Base-by-base conservation (phyloP, 495 filamentous ascomycete genomes). In the Podospora comata region DNA sequence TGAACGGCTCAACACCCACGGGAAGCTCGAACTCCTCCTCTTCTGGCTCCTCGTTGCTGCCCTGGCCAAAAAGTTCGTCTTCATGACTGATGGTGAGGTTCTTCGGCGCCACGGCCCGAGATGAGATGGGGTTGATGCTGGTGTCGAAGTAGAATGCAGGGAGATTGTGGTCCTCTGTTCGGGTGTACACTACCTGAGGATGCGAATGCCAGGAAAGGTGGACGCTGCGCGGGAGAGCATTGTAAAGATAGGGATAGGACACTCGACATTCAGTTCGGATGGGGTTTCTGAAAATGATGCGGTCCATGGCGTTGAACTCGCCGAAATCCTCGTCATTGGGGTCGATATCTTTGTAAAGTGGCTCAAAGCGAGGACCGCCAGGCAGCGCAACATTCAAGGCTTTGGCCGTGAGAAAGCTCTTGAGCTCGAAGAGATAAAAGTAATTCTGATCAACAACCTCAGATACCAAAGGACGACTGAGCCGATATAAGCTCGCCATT, bases 281-380 rank as follows among this genome's bases (percentile, higher is more conserved):
- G 3, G 96, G 96, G 53, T 91, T 88, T 62, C 96, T 90, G 85
- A 99, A 99, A 72, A 99, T 99, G 79, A 99, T 99, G 68, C 96
- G 92, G 76, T 98, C 94, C 75, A 99, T 99, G 59, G 94, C 96
- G 73, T 99, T 99, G 86, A 99, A 99, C 79, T 99, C 96, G 76
- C 96, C 95, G 79, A 99, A 99, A 76, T 99, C 96, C 78, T 99
- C 96, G 73, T 98, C 94, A 73, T 99, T 98, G 34, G 96, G 96
- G 76, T 99, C 94, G 61, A 99, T 92, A 71, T 99, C 96, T 80
- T 99, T 99, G 84, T 98, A 99, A 13, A 99, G 80, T 18, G 96
- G 96, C 80, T 99, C 96, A 66, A 99, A 99, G 55, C 95, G 89
- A 70, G 96, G 96, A 48, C 96, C 96, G 76, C 96, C 96, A 16